A percentile compares a stretch with the other conserved stretches of the same genome.
Evolutionary conservation across 1,284 basidiomycete genomes (phyloP).

Genomic region (Gymnopus androsaceus): DNA sequence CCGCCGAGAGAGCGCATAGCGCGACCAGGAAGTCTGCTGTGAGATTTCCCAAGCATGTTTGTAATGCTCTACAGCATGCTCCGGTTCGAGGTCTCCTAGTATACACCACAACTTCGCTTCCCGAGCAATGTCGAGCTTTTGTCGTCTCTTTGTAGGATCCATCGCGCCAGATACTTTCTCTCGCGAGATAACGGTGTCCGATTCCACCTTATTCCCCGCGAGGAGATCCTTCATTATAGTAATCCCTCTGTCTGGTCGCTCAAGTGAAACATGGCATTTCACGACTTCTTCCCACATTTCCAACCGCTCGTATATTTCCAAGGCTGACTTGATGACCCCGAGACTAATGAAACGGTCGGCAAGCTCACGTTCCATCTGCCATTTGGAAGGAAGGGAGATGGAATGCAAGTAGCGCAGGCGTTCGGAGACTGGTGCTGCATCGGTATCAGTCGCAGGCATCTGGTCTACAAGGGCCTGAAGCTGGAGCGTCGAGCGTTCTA

Average conservation of each 20-base stretch:
- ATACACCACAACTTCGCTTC: conserved; percentile 96
- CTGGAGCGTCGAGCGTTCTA: conserved; percentile 87
- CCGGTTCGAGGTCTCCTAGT: conserved; percentile 88
- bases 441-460: conserved; percentile 85
- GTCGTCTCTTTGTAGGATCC: conserved; percentile 35
- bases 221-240: conserved; percentile 81
- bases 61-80: conserved; percentile 72
- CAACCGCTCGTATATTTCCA: conserved; percentile 89
- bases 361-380: conserved; percentile 90
- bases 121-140: conserved; percentile 64
- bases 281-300: conserved; percentile 99
- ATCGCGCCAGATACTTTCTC: conserved; percentile 49
- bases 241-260: conserved; percentile 75
- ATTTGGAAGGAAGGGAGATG: conserved; percentile 81
- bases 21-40: conserved; percentile 74
- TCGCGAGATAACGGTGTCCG: conserved; percentile 69
- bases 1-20: conserved; percentile 92
- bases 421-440: conserved; percentile 50
- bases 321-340: conserved; percentile 83
- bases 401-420: conserved; percentile 79
- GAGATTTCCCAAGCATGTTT: conserved; percentile 85
- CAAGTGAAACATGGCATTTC: conserved; percentile 80
- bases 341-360: conserved; percentile 79
- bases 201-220: conserved; percentile 80
- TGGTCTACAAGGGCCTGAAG: conserved; percentile 93